Evolutionary conservation across 2,329 filamentous ascomycete genomes (phyloP).

Genomic region (Pseudocercospora musae): DNA sequence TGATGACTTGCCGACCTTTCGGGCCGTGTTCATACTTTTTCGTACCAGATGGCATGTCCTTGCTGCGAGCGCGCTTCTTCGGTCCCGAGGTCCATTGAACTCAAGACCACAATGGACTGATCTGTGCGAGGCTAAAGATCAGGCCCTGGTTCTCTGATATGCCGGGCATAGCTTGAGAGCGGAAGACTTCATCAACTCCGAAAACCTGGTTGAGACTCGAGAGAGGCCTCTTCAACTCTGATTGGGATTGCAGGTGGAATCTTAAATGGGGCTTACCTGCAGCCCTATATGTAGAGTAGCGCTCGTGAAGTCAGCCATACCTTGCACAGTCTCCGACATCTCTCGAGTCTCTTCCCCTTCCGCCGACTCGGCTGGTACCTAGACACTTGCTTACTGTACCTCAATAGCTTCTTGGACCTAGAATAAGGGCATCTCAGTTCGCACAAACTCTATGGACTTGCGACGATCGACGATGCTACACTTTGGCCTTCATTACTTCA

Average conservation of each 20-base stretch:
- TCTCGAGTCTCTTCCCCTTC: neutral
- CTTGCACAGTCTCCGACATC: neutral
- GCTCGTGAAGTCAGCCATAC: neutral
- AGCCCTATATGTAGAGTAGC: neutral
- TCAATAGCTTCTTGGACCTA: neutral
- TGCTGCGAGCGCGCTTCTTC: neutral
- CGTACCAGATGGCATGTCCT: neutral
- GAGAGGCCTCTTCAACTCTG: neutral
- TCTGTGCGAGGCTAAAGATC: neutral
- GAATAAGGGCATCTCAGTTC: neutral
- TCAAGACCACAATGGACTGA: neutral
- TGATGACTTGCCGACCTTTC: neutral
- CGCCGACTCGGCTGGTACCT: neutral
- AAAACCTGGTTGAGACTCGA: neutral
- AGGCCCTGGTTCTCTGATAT: neutral
- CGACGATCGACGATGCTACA: conserved; percentile 11
- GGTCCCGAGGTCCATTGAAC: neutral
- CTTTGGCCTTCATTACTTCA: conserved; percentile 3
- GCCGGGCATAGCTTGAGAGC: neutral
- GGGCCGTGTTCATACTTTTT: conserved; percentile 4
- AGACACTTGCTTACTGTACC: conserved; percentile 1
- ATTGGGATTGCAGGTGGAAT: neutral
- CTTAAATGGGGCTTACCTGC: neutral
- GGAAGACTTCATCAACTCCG: neutral
- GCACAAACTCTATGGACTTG: conserved; percentile 4